Percentiles rank a stretch among this genome's conserved stretches.
These are phyloP conservation scores for Xerocomus cyaneibrunnescens DNA, from an alignment of 1,284 basidiomycete genomes.

Conservation along the genomic window DNA sequence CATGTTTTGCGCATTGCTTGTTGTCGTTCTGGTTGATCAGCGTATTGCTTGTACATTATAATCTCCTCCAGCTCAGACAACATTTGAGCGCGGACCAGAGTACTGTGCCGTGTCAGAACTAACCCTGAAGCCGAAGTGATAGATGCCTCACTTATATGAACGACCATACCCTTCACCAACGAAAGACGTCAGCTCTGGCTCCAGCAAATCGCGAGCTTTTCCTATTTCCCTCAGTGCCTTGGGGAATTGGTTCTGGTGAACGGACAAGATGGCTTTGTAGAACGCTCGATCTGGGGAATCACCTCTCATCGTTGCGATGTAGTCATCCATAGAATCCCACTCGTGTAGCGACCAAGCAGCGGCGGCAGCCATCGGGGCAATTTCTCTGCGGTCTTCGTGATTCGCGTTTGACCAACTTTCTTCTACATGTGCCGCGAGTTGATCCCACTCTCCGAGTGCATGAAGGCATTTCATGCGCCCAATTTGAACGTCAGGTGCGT, in stretches of 20 bases:
- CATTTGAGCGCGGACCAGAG: conserved; percentile 98
- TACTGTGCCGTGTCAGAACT: conserved; percentile 46
- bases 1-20: conserved; percentile 86
- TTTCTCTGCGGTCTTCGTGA: conserved; percentile 85
- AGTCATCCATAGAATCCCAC: conserved; percentile 99
- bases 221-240: conserved; percentile 91
- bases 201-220: conserved; percentile 92
- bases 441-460: conserved; percentile 98
- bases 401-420: conserved; percentile 86
- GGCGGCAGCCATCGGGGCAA: conserved; percentile 95
- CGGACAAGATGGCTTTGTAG: conserved; percentile 93
- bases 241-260: conserved; percentile 95
- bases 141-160: conserved; percentile 80
- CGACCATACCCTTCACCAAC: conserved; percentile 96
- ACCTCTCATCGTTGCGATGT: conserved; percentile 90
- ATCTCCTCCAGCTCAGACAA: conserved; percentile 98
- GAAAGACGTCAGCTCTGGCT: conserved; percentile 90
- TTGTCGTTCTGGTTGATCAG: conserved; percentile 92
- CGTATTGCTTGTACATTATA: conserved; percentile 92
- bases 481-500: conserved; percentile 71
- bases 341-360: conserved; percentile 97
- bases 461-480: conserved; percentile 97
- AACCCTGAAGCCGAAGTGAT: neutral
- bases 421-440: conserved; percentile 84
- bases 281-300: conserved; percentile 96